Conservation (phyloP, 352 stramenopile genomes). For the Globisporangium emineosum region DNA sequence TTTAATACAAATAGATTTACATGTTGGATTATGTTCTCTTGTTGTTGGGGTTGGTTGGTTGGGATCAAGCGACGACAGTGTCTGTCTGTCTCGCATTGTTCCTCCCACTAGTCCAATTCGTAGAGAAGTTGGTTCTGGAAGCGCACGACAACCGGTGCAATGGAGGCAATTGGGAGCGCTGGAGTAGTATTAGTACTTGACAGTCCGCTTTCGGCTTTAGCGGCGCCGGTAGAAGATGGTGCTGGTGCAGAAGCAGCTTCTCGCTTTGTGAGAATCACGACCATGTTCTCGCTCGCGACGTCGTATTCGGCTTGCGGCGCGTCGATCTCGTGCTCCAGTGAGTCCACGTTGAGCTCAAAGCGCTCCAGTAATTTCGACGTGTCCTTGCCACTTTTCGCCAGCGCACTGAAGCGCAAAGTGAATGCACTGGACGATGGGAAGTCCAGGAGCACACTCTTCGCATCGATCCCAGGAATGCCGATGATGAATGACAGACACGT, state of each 20-base stretch:
- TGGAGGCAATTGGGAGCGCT: slow-evolving; percentile 5
- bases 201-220: background rate
- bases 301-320: slow-evolving; percentile 32
- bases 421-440: slow-evolving; percentile 36
- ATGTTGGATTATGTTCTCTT: slow-evolving; percentile 6
- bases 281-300: slow-evolving; percentile 71
- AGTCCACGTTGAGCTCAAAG: slow-evolving; percentile 37
- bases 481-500: slow-evolving; percentile 55
- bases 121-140: slow-evolving; percentile 79
- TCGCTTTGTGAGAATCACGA: slow-evolving; percentile 54
- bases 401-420: slow-evolving; percentile 25
- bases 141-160: slow-evolving; percentile 27
- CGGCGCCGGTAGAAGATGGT: no score
- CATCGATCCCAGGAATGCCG: slow-evolving; percentile 32
- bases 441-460: slow-evolving; percentile 33
- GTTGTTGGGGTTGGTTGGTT: no score
- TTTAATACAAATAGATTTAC: slow-evolving; percentile 25
- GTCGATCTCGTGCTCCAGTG: slow-evolving; percentile 18
- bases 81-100: background rate
- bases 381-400: background rate
- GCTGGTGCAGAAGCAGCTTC: slow-evolving; percentile 1
- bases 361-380: slow-evolving; percentile 2
- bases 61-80: no score
- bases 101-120: slow-evolving; percentile 59
- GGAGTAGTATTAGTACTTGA: slow-evolving; percentile 2